Percentiles rank a stretch among this genome's conserved stretches.
Evolutionary conservation across 2,329 filamentous ascomycete genomes (phyloP).

Genomic region (Pseudocercospora musae): DNA sequence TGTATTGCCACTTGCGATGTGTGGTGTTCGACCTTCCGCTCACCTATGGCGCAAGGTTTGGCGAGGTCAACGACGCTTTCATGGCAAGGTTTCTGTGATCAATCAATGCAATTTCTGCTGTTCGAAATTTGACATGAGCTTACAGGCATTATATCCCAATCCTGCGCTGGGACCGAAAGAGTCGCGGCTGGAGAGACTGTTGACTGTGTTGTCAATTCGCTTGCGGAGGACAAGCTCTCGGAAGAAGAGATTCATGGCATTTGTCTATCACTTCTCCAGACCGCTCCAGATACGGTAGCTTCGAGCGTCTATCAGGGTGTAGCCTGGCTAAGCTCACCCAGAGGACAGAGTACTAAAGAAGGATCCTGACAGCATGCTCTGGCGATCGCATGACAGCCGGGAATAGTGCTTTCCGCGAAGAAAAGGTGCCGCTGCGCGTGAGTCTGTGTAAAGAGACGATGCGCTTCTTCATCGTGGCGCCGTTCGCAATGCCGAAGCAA

Average conservation of each 20-base stretch:
- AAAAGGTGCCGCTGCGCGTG: slow-evolving; percentile 5
- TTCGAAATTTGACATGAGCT: slow-evolving; percentile 1
- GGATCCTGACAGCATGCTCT: slow-evolving; percentile 1
- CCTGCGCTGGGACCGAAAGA: background rate
- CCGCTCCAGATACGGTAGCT: slow-evolving; percentile 10
- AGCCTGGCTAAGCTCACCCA: slow-evolving; percentile 5
- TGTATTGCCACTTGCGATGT: slow-evolving; percentile 4
- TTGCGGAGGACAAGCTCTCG: slow-evolving; percentile 6
- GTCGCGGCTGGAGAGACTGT: slow-evolving; percentile 2
- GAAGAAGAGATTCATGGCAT: slow-evolving; percentile 11
- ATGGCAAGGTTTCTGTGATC: slow-evolving; percentile 6
- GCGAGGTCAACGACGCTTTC: slow-evolving; percentile 4
- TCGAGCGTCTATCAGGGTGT: slow-evolving; percentile 2
- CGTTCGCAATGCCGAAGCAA: slow-evolving; percentile 2
- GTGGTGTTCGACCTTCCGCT: slow-evolving; percentile 8
- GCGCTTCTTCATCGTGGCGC: slow-evolving; percentile 9
- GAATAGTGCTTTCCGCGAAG: slow-evolving; percentile 10
- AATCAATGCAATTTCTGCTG: slow-evolving; percentile 10
- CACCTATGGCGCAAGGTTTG: slow-evolving; percentile 5
- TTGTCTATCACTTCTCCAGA: slow-evolving; percentile 6
- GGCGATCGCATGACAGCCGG: slow-evolving; percentile 2
- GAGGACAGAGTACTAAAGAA: slow-evolving; percentile 3
- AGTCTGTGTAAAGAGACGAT: slow-evolving; percentile 11
- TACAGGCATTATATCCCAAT: slow-evolving; percentile 7
- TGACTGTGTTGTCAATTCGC: slow-evolving; percentile 7